Base-by-base conservation (phyloP, 2,329 filamentous ascomycete genomes). In the Pezizomycotina sp. region DNA sequence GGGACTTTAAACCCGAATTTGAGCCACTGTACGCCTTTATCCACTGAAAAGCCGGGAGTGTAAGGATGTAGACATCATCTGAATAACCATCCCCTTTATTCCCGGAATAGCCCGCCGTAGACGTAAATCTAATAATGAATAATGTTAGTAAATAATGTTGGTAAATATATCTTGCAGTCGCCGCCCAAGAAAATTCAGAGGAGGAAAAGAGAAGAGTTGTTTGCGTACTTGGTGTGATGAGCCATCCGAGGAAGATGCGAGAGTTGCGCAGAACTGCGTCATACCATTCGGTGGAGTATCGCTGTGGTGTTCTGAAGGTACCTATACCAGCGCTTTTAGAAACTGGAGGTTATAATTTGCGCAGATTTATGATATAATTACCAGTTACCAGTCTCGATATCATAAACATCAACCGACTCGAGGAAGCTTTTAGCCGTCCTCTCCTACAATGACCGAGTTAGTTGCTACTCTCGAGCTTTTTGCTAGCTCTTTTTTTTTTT, bases 1-100 rank as follows among this genome's bases (percentile, higher is more conserved):
- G 50, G 4, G 44, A 47, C 25, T 37, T 49, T 19, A 49, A 39
- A 8, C 15, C 38, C 4, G 23, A 8, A 3, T 27, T 29, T 15
- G 33, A 35, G 12, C 47, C 49, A n/a, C 41, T 35, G 10, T 48
- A 46, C 15, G 48, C 44, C 25, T 50, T 48, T 22, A 47, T 50
- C 50, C 50, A 52, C 32, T 43, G 36, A 27, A 52, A 51, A 4
- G 48, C 46, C n/a, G 50, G 50, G 14, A 52, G 29, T n/a, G 49
- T 50, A 12, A 52, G 35, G 20, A 50, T 46, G n/a, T 52, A 52
- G 25, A 52, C 45, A 25, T 47, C 38, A 15, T 49, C 47, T 13
- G 47, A 46, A n/a, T 20, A 20, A n/a, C n/a, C n/a, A n/a, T n/a
- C n/a, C n/a, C n/a, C n/a, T n/a, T n/a, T n/a, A n/a, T n/a, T 34